Percentiles rank a stretch among this genome's conserved stretches.
These are phyloP conservation scores for Gnomoniopsis smithogilvyi DNA, from an alignment of 2,329 filamentous ascomycete genomes.

Conservation along the genomic window DNA sequence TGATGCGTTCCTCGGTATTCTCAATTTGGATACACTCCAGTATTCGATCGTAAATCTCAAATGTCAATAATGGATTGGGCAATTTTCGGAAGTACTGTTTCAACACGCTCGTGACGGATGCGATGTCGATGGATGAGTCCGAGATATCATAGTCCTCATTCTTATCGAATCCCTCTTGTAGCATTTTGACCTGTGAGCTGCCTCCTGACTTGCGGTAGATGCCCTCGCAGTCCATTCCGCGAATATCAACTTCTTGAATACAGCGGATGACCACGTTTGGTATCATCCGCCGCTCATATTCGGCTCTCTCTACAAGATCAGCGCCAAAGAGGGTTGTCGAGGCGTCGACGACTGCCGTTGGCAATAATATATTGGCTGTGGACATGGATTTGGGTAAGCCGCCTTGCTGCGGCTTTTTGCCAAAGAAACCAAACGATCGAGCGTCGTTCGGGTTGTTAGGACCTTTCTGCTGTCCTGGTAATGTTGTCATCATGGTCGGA, in stretches of 20 bases:
- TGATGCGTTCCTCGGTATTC: slow-evolving; percentile 64
- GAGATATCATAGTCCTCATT: slow-evolving; percentile 87
- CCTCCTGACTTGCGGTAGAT: slow-evolving; percentile 98
- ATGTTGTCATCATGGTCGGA: slow-evolving; percentile 28
- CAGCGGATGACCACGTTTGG: slow-evolving; percentile 89
- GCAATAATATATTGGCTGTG: slow-evolving; percentile 35
- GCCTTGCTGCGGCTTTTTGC: slow-evolving; percentile 39
- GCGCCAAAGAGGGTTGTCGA: slow-evolving; percentile 76
- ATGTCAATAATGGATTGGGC: slow-evolving; percentile 85
- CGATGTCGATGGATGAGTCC: slow-evolving; percentile 90
- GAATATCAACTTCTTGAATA: slow-evolving; percentile 92
- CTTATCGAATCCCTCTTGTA: slow-evolving; percentile 89
- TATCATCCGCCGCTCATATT: slow-evolving; percentile 84
- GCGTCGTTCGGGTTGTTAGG: slow-evolving; percentile 33
- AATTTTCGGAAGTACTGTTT: slow-evolving; percentile 98
- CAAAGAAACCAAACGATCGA: slow-evolving; percentile 71
- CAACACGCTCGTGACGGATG: slow-evolving; percentile 88
- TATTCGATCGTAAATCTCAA: slow-evolving; percentile 85
- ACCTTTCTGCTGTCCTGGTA: slow-evolving; percentile 22
- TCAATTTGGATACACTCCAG: slow-evolving; percentile 75
- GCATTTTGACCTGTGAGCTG: slow-evolving; percentile 82
- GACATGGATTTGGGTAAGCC: slow-evolving; percentile 53
- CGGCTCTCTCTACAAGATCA: slow-evolving; percentile 79
- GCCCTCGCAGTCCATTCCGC: slow-evolving; percentile 96
- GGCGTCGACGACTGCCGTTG: slow-evolving; percentile 42